Conservation (phyloP, 2,329 filamentous ascomycete species). For the Fusarium illudens region DNA sequence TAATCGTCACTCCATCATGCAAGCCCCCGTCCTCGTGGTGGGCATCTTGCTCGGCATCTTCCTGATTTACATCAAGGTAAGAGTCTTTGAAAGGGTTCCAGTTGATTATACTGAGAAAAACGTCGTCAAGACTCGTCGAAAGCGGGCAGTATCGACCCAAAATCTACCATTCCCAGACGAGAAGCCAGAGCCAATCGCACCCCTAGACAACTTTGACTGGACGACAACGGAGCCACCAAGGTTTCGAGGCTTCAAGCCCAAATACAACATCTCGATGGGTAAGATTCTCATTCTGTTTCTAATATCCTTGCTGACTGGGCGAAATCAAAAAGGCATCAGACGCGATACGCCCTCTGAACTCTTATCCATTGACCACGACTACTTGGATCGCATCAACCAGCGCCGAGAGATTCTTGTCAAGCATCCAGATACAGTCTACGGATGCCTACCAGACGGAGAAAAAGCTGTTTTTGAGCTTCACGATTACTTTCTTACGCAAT, state of each 20-base stretch:
- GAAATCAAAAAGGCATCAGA: slow-evolving; percentile 55
- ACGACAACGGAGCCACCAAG: slow-evolving; percentile 8
- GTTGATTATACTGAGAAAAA: neutral
- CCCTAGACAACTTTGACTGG: slow-evolving; percentile 26
- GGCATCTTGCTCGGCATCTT: neutral
- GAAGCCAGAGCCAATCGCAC: slow-evolving; percentile 2
- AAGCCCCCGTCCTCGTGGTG: neutral
- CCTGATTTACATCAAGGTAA: neutral
- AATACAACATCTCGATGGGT: slow-evolving; percentile 34
- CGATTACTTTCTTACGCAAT: slow-evolving; percentile 54
- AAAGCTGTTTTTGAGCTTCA: slow-evolving; percentile 59
- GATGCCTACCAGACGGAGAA: slow-evolving; percentile 51
- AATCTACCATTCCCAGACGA: neutral
- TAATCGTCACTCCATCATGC: neutral
- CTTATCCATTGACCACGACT: slow-evolving; percentile 62
- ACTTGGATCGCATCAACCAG: slow-evolving; percentile 53
- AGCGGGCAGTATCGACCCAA: neutral
- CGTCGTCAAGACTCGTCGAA: neutral
- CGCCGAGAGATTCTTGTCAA: slow-evolving; percentile 51
- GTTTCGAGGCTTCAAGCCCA: slow-evolving; percentile 23
- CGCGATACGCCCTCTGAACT: slow-evolving; percentile 57
- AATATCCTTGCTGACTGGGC: neutral
- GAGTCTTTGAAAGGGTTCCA: neutral
- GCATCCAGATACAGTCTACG: slow-evolving; percentile 53
- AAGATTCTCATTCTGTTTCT: fast-evolving